Base-by-base conservation (phyloP, 2,329 filamentous ascomycete genomes). In the Phaeosphaeria sp. region DNA sequence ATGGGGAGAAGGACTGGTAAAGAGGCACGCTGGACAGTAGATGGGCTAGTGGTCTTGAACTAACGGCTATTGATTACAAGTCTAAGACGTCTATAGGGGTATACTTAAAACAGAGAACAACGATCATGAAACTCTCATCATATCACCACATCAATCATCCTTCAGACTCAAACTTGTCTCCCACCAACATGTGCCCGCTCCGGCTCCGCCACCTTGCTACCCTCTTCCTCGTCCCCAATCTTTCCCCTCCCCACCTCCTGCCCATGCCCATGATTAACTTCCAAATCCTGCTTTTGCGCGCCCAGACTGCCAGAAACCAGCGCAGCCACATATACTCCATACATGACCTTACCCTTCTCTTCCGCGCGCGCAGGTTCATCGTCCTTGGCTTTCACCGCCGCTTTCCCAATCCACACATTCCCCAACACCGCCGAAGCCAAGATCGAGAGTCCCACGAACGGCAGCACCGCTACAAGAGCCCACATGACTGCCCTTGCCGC, bases 401-500 rank as follows among this genome's bases (percentile, higher is more conserved):
- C 53, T 44, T 72, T 72, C 17, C 76, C 79, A 53, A 84, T 83
- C 80, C 81, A 82, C 3, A 84, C 83, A 74, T 86, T 85, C 0
- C 84, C 83, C 59, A 85, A 62, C 17, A 79, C 75, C 1, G 73
- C 53, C n/a, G 79, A 77, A 3, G 80, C 77, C 3, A 84, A 44
- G 1, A 84, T 72, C 18, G 79, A 79, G 5, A 84, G 55, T 36
- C 74, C 82, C 75, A 89, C 81, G 56, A 90, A 83, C 0, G 87
- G 87, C 13, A 85, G 74, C 39, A 91, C 82, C 0, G 86, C 79
- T 40, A 89, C 81, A 64, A 88, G 88, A 0, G 87, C 85, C 84
- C 87, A 89, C 61, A 87, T 85, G n/a, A 90, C 85, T 0, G 86
- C 88, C 57, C 80, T 81, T 62, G 81, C 82, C 2, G 81, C 83